phyloP scores from a whole-genome alignment of 768 basidiomycete species.

The Tephrocybe sp. region DNA sequence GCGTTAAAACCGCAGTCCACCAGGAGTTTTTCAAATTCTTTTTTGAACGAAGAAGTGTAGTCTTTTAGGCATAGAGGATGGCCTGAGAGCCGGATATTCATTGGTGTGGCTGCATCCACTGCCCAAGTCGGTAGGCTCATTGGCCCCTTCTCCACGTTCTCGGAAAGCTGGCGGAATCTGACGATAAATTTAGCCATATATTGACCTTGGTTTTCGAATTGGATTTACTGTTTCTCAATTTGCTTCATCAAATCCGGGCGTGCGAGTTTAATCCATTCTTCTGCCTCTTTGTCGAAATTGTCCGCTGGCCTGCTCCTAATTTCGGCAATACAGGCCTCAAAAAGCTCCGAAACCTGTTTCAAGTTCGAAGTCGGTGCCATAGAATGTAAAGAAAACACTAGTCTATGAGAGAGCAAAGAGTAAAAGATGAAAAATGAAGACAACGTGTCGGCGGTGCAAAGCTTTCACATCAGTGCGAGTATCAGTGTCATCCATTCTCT shows the following conservation, averaged over 20 bases:
- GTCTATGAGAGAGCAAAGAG: too few species aligned
- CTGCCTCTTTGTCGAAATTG: constrained; percentile 2
- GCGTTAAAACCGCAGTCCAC: constrained; percentile 5
- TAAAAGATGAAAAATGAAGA: too few species aligned
- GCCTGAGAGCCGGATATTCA: neutral
- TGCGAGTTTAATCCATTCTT: constrained; percentile 6
- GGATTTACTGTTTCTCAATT: constrained; percentile 2
- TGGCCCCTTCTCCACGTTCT: neutral
- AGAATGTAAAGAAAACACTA: too few species aligned
- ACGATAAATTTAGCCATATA: too few species aligned
- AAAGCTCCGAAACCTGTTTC: constrained; percentile 8
- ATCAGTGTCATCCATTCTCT: too few species aligned
- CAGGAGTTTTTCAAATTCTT: constrained; percentile 2
- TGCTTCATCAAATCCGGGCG: neutral
- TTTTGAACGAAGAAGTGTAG: neutral
- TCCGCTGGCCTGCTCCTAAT: neutral
- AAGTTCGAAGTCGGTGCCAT: neutral
- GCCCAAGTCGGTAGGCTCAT: neutral
- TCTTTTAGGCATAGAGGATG: neutral
- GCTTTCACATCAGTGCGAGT: too few species aligned
- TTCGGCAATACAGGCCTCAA: constrained; percentile 7
- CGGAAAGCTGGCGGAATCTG: neutral
- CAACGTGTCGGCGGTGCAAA: too few species aligned
- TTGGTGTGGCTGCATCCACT: neutral
- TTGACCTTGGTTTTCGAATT: neutral